Base-by-base conservation (phyloP, 208 protist genomes). In the Herpetomonas tarakana region DNA sequence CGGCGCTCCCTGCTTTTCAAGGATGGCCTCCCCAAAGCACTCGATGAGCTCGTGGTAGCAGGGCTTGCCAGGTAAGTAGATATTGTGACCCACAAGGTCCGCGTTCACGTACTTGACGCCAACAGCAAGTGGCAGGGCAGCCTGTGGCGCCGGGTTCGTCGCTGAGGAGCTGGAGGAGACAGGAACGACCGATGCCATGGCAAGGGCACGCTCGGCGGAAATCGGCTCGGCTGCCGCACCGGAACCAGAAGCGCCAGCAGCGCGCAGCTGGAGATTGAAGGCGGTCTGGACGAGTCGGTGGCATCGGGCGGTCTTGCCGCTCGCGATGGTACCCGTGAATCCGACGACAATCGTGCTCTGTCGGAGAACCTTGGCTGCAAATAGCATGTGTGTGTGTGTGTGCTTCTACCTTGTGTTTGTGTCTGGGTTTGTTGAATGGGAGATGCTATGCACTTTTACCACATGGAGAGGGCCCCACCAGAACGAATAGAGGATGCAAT, bases 281-380 rank as follows among this genome's bases (percentile, higher is more conserved):
- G 84, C 77, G 3, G 68, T 44, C 52, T 69, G 54, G 1, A 86
- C 51, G 0, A 92, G 64, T 49, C 74, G 85, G 21, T 73, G 58
- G 62, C 85, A 92, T 0, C 86, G 80, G 14, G 68, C 65, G 18
- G 81, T 77, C 71, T 93, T 93, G 6, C 86, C 86, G 53, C 80
- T 88, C 12, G 82, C 86, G n/a, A 93, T 93, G 35, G 78, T 85
- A 44, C 86, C 86, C 0, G 86, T 86, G 58, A 93, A 81, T 26
- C 86, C 86, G 18, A 93, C 74, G 0, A 61, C 67, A 12, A 74
- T 3, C 31, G 3, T 49, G 9, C 27, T 45, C 45, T 49, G 31
- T 27, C 12, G 18, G 9, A 21, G 62, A 1, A 46, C 45, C 58
- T 65, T 65, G 62, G 65, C 62, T 2, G 41, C 1, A 14, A 45